Conservation (phyloP, 768 basidiomycete genomes). For the Phanerodontia chrysosporium region DNA sequence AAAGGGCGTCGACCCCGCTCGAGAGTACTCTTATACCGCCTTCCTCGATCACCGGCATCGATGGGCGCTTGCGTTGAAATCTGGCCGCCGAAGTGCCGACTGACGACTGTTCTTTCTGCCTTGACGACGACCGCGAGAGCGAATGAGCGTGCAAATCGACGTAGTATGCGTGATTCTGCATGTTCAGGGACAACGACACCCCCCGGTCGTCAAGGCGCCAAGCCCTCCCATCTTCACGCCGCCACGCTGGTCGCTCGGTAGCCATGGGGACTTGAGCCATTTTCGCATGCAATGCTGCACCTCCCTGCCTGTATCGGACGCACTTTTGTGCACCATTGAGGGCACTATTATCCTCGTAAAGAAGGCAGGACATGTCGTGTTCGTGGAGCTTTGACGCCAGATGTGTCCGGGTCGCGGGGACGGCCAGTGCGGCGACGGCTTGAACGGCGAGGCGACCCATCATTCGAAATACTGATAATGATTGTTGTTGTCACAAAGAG, state of each 20-base stretch:
- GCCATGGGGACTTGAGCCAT: slow-evolving; percentile 2
- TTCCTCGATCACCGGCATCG: not conserved
- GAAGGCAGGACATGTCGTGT: not conserved
- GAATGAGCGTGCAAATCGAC: not conserved
- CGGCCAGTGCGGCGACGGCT: no score
- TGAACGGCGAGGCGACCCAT: not conserved
- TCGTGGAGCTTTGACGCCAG: not conserved
- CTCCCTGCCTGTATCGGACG: not conserved
- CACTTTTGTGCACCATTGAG: not conserved
- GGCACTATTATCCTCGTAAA: not conserved
- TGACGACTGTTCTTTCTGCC: not conserved
- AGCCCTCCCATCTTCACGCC: not conserved
- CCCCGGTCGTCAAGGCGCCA: slow-evolving; percentile 6
- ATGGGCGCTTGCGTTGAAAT: not conserved
- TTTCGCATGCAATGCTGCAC: not conserved
- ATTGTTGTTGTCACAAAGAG: not conserved
- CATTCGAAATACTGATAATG: not conserved
- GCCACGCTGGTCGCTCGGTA: not conserved
- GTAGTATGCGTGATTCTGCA: not conserved
- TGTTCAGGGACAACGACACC: slow-evolving; percentile 3
- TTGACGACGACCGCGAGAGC: not conserved
- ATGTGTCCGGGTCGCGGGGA: not conserved
- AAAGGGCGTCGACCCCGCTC: not conserved
- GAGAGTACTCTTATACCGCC: not conserved
- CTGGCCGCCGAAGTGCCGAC: not conserved